Conservation (phyloP, 257 asterid genomes). For the Salvia hispanica region DNA sequence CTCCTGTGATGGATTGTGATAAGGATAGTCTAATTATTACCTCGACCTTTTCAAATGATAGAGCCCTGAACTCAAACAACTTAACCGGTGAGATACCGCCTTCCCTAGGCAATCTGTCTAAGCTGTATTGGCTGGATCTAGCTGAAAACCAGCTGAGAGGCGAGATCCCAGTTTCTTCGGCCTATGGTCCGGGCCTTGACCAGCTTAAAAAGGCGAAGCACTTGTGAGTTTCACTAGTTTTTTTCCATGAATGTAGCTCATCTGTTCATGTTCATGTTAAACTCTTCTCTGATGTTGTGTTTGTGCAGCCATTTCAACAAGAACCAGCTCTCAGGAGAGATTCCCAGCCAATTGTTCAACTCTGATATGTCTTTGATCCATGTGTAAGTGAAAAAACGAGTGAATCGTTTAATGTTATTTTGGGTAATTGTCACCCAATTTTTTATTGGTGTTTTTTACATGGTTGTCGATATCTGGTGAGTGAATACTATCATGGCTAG, state of each 20-base stretch:
- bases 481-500: too few species aligned
- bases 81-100: slow-evolving; percentile 84
- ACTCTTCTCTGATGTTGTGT: slow-evolving; percentile 32
- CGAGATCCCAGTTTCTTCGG: slow-evolving; percentile 71
- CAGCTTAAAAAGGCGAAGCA: slow-evolving; percentile 87
- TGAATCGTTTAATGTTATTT: background rate
- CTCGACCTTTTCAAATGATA: slow-evolving; percentile 33
- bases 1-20: background rate
- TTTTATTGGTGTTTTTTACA: too few species aligned
- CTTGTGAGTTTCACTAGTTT: slow-evolving; percentile 57
- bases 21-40: background rate
- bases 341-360: slow-evolving; percentile 66
- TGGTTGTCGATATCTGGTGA: too few species aligned
- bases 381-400: slow-evolving; percentile 56
- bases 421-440: too few species aligned
- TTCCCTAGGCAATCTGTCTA: slow-evolving; percentile 79
- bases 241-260: background rate
- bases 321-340: slow-evolving; percentile 75
- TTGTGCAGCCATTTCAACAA: slow-evolving; percentile 88
- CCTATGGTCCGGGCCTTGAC: slow-evolving; percentile 71
- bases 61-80: slow-evolving; percentile 93
- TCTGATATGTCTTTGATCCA: slow-evolving; percentile 78
- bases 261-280: background rate
- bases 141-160: slow-evolving; percentile 89
- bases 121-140: slow-evolving; percentile 89